These are phyloP conservation scores for Theobroma cacao DNA, from an alignment of 345 rosid species.

Conservation along the genomic window DNA sequence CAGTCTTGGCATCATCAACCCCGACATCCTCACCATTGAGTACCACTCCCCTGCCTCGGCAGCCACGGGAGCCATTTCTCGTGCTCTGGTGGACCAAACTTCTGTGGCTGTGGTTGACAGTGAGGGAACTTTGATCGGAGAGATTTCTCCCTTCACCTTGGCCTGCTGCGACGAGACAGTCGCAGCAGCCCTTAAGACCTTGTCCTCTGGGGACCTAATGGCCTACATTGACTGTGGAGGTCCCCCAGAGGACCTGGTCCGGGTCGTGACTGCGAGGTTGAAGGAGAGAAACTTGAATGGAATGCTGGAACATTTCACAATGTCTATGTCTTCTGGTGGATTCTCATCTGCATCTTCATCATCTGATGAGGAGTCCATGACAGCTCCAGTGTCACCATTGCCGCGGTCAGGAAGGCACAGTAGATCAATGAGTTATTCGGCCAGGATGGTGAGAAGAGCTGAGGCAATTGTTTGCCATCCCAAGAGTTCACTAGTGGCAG, in stretches of 20 bases:
- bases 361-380: constrained; percentile 64
- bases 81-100: constrained; percentile 50
- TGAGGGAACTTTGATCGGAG: constrained; percentile 62
- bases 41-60: constrained; percentile 63
- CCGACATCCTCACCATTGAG: constrained; percentile 48
- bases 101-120: constrained; percentile 70
- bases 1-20: constrained; percentile 51
- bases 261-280: constrained; percentile 46
- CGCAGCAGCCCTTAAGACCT: constrained; percentile 67
- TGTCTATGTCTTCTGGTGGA: constrained; percentile 19
- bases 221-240: constrained; percentile 82
- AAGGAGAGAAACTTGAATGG: constrained; percentile 45
- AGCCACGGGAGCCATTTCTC: constrained; percentile 47
- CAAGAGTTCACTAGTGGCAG: constrained; percentile 80
- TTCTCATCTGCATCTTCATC: constrained; percentile 37
- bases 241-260: constrained; percentile 72
- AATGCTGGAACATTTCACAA: constrained; percentile 46
- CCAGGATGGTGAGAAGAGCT: constrained; percentile 71
- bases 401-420: constrained; percentile 36
- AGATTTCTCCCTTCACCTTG: constrained; percentile 70
- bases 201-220: constrained; percentile 78
- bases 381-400: constrained; percentile 17
- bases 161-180: constrained; percentile 63
- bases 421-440: constrained; percentile 63
- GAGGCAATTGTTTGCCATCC: constrained; percentile 77